Evolutionary conservation across 495 filamentous ascomycete species (phyloP), one percentile per base, ranked within the genome.

Genomic region (Ramalina intermedia): DNA sequence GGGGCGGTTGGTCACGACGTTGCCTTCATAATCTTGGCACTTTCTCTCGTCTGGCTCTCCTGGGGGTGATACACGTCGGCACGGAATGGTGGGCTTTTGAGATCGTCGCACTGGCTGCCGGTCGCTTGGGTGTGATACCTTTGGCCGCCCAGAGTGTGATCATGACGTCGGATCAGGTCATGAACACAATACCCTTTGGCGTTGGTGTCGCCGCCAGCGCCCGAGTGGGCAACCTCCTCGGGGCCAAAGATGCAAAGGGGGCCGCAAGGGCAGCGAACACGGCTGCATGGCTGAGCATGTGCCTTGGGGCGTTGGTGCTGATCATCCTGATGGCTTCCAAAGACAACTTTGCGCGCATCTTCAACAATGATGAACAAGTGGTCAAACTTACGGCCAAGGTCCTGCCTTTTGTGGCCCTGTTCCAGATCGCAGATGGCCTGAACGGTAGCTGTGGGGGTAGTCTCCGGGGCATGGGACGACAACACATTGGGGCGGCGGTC

Each of bases 61-160:
- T 94, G 1, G 89, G 89, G 5, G 68, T 94, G 39, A 61, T 94
- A n/a, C 89, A 94, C 56, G 83, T 94, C 20, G 89, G 89, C 7
- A 93, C 85, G 0, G 87, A 95, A 65, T 94, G 88, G 88, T 94
- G 88, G 87, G 88, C 88, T 0, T 94, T 93, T 55, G 88, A 94
- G 64, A 94, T 96, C 48, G 87, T 94, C n/a, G 87, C 88, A 1
- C 70, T 96, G 0, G 87, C 81, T 2, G 89, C 89, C 4, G 89
- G 89, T 9, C 72, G 79, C 8, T 71, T 96, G 0, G 88, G 88
- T 8, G 91, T 84, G 0, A 80, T 91, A 37, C 72, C 88, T 0
- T 71, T 94, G 0, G 89, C 89, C 11, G 81, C 88, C 0, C 89
- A 96, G 60, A 84, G 79, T 51, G 87, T 96, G 36, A 90, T 94